Percentiles rank a stretch among this genome's conserved stretches.
Conservation (phyloP, 2,329 filamentous ascomycete genomes). For the Colletotrichum nymphaeae region DNA sequence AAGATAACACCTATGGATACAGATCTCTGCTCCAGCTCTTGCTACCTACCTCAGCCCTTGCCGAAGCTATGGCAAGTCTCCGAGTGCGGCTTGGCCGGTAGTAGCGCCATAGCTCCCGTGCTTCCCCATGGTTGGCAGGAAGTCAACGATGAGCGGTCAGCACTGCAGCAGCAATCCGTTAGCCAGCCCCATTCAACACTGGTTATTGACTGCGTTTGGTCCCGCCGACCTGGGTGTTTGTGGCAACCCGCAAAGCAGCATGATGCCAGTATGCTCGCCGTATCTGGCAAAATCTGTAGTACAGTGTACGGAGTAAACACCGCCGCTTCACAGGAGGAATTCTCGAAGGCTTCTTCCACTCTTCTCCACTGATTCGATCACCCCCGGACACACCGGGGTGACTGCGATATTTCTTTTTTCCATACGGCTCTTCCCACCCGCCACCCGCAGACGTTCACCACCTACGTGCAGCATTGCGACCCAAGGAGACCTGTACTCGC, state of each 20-base stretch:
- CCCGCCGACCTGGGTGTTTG: slow-evolving; percentile 11
- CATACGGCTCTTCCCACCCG: neutral
- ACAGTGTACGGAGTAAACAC: neutral
- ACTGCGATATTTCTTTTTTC: slow-evolving; percentile 4
- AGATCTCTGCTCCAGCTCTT: slow-evolving; percentile 4
- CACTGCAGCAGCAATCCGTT: neutral
- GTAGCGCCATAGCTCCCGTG: neutral
- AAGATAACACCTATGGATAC: neutral
- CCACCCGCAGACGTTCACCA: neutral
- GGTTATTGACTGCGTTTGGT: neutral
- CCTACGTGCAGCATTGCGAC: slow-evolving; percentile 7
- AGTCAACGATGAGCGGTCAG: slow-evolving; percentile 3
- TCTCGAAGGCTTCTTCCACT: neutral
- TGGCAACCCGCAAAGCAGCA: neutral
- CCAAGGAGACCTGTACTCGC: neutral
- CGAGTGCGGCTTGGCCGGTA: neutral
- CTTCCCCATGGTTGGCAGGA: neutral
- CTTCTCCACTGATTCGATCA: neutral
- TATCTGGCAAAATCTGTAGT: neutral
- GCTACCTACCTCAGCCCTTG: neutral
- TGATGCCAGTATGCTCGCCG: neutral
- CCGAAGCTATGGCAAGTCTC: slow-evolving; percentile 21
- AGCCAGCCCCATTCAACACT: neutral
- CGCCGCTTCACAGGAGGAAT: neutral
- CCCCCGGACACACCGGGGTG: neutral